A percentile compares a stretch with the other conserved stretches of the same genome.
phyloP scores from a whole-genome alignment of 345 rosid genomes.

The Lumnitzera littorea region DNA sequence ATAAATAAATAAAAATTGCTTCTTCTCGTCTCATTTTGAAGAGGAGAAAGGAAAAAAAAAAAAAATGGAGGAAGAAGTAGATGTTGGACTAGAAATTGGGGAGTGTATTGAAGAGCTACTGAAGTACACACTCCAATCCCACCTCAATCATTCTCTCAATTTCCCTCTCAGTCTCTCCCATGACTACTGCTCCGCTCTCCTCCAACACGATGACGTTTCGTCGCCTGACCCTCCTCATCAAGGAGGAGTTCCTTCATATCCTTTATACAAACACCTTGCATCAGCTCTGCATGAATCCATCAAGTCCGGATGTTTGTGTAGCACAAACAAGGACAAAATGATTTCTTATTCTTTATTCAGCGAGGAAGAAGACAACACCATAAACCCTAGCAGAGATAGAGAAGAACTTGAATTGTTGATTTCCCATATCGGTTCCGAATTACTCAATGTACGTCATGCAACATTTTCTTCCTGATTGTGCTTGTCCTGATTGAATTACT shows the following conservation, averaged over 20 bases:
- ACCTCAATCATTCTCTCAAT: slow-evolving; percentile 4
- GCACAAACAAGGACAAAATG: neutral
- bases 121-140: slow-evolving; percentile 22
- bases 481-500: neutral
- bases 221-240: slow-evolving; percentile 1
- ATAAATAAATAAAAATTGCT: too few relatives aligned
- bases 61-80: neutral
- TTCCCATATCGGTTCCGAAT: slow-evolving; percentile 28
- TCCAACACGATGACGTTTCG: slow-evolving; percentile 8
- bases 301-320: slow-evolving; percentile 16
- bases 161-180: slow-evolving; percentile 15
- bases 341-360: neutral
- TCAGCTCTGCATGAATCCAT: slow-evolving; percentile 31
- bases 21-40: too few relatives aligned
- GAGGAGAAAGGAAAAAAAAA: too few relatives aligned
- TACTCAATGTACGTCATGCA: slow-evolving; percentile 17
- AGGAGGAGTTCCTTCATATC: slow-evolving; percentile 19
- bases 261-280: slow-evolving; percentile 41
- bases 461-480: neutral
- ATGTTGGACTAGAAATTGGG: slow-evolving; percentile 12
- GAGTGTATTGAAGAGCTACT: slow-evolving; percentile 21
- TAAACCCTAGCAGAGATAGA: slow-evolving; percentile 12
- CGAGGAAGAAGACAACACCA: slow-evolving; percentile 11
- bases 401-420: slow-evolving; percentile 22
- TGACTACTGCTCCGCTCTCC: slow-evolving; percentile 26